Evolutionary conservation across 768 basidiomycete species (phyloP), one percentile per base, ranked within the genome.

Genomic region (Boletus barrowsii): DNA sequence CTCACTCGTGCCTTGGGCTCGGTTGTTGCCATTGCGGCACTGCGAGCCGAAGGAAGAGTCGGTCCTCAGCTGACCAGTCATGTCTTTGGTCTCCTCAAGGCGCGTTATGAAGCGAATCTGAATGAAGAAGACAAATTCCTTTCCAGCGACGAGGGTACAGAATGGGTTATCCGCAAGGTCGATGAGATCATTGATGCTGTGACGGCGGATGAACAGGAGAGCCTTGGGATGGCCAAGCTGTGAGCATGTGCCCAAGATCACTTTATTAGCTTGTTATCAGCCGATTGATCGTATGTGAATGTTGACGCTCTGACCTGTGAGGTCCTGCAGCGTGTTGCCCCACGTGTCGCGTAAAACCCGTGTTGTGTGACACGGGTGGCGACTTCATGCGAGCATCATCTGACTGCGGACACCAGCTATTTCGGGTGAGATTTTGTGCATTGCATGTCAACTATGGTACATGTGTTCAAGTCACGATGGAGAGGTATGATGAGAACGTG

Each of bases 51-150:
- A 65, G 84, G 82, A 29, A 77, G 87, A 43, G 93, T 95, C 57
- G 90, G 83, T 22, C 90, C 93, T 8, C 93, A 96, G 69, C 78
- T 96, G 54, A 86, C 76, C 11, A 93, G 90, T 69, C 93, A 96
- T 68, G 86, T 89, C 46, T 93, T 91, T 70, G 93, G 93, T 13
- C 79, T 96, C 61, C 83, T 93, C 66, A 96, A 94, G 71, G 89
- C 90, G 20, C 86, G 87, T 51, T 65, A 79, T 45, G 75, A 76
- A 43, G 79, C 81, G 49, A 78, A 79, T 35, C 75, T 83, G 59
- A 84, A 73, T 60, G 79, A 81, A 61, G 89, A 88, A 70, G 90
- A 92, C 68, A 76, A 73, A 54, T 95, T 87, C 86, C 80, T 95
- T 39, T 78, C 88, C 22, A 88, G 81, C 56, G 92, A 93, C 66